Percentiles rank a stretch among this genome's conserved stretches.
Conservation (phyloP, 2,329 filamentous ascomycete species). For the Fusarium veterinarium region DNA sequence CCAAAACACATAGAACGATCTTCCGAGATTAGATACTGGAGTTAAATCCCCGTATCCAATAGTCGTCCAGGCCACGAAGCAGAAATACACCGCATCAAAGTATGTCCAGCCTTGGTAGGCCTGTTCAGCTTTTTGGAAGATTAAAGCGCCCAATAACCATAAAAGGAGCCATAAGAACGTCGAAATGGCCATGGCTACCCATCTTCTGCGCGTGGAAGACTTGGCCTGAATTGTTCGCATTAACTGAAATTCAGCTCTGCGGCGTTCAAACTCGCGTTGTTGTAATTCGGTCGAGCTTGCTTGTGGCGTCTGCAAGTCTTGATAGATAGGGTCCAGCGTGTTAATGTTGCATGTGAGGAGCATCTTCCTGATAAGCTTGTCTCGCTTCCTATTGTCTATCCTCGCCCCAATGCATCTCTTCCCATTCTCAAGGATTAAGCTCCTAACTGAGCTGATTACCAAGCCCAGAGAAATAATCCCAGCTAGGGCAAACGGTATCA, state of each 20-base stretch:
- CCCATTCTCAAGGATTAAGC: neutral
- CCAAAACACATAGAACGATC: conserved; percentile 5
- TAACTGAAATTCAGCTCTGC: neutral
- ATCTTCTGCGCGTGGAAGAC: neutral
- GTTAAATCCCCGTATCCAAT: neutral
- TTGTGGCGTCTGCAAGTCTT: neutral
- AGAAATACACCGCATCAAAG: conserved; percentile 11
- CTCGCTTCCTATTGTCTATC: neutral
- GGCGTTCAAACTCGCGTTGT: neutral
- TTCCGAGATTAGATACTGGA: neutral
- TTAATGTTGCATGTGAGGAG: neutral
- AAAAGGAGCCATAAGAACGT: neutral
- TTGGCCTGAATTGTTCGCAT: neutral
- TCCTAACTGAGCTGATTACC: neutral
- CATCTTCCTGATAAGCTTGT: neutral
- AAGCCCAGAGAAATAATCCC: neutral
- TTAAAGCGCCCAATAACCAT: neutral
- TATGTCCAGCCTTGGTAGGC: neutral
- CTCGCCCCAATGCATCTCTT: neutral
- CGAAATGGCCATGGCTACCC: neutral
- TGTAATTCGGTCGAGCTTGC: neutral
- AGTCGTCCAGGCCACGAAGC: conserved; percentile 4
- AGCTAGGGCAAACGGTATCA: neutral
- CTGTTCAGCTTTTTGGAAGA: neutral
- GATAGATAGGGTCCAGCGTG: neutral